Conservation (phyloP, 345 rosid species). For the Aquilaria malaccensis region DNA sequence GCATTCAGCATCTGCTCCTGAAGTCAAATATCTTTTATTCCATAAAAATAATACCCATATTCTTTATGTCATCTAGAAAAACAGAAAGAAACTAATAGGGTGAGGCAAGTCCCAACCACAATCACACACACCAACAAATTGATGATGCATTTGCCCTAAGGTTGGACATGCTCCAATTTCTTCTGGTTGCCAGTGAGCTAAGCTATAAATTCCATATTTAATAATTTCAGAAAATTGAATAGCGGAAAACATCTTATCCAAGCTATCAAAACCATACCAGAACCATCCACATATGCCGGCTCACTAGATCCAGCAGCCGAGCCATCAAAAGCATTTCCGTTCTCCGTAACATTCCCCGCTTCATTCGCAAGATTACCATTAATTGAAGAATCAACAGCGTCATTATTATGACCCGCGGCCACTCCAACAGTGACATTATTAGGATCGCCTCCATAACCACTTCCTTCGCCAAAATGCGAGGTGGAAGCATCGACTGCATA, state of each 20-base stretch:
- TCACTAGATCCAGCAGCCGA: constrained; percentile 29
- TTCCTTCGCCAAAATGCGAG: constrained; percentile 9
- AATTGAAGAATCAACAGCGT: constrained; percentile 27
- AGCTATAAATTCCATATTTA: background rate
- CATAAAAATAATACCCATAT: too few relatives aligned
- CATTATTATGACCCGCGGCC: constrained; percentile 18
- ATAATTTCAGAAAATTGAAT: background rate
- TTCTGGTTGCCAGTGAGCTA: background rate
- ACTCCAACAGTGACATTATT: constrained; percentile 17
- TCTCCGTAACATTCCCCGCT: constrained; percentile 36
- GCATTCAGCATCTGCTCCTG: too few relatives aligned
- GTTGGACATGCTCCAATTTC: background rate
- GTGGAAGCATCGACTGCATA: constrained; percentile 10
- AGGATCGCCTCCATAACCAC: constrained; percentile 15
- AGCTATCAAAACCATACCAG: constrained; percentile 44
- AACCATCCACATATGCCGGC: constrained; percentile 38
- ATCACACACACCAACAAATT: background rate
- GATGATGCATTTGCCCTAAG: background rate
- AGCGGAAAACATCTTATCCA: background rate
- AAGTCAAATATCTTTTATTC: too few relatives aligned
- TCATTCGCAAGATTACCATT: constrained; percentile 48
- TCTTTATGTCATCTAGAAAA: too few relatives aligned
- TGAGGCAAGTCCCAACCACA: background rate
- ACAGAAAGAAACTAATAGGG: too few relatives aligned
- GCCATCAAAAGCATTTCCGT: constrained; percentile 42